These are phyloP conservation scores for Eimeria sp. DNA, from an alignment of 169 alveolate species.

Conservation along the genomic window DNA sequence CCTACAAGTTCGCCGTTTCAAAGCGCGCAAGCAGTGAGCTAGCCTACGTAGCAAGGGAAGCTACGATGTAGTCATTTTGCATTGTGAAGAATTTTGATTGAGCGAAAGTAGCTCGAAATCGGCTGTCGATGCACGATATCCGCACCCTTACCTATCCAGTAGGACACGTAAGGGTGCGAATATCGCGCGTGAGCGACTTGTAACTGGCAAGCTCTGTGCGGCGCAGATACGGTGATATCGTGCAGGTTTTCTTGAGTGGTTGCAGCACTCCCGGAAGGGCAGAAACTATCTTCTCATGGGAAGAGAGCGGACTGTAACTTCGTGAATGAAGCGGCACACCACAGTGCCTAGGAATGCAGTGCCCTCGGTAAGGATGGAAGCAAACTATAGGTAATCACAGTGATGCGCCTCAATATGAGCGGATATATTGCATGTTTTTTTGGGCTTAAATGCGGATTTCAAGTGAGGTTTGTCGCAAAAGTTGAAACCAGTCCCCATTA, in stretches of 20 bases:
- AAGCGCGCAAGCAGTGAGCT: background rate
- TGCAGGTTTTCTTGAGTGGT: background rate
- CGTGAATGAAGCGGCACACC: background rate
- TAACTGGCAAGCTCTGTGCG: background rate
- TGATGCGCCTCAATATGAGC: background rate
- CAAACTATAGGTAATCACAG: background rate
- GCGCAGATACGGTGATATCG: background rate
- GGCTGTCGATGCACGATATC: background rate
- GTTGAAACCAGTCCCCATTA: background rate
- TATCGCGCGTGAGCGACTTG: too few relatives aligned
- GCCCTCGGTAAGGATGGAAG: background rate
- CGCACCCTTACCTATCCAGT: background rate
- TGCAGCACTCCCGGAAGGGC: background rate
- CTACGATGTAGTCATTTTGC: background rate
- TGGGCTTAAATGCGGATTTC: background rate
- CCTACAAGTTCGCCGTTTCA: too few relatives aligned
- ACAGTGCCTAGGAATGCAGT: background rate
- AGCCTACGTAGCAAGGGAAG: background rate
- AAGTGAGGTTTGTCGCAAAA: background rate
- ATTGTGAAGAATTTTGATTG: background rate
- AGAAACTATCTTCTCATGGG: background rate
- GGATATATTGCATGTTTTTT: background rate
- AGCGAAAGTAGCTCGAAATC: background rate
- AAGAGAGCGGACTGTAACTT: background rate
- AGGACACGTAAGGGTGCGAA: too few relatives aligned